A percentile compares a stretch with the other conserved stretches of the same genome.
These are phyloP conservation scores for Mrakia hoshinonis DNA, from an alignment of 768 basidiomycete species.

Conservation along the genomic window DNA sequence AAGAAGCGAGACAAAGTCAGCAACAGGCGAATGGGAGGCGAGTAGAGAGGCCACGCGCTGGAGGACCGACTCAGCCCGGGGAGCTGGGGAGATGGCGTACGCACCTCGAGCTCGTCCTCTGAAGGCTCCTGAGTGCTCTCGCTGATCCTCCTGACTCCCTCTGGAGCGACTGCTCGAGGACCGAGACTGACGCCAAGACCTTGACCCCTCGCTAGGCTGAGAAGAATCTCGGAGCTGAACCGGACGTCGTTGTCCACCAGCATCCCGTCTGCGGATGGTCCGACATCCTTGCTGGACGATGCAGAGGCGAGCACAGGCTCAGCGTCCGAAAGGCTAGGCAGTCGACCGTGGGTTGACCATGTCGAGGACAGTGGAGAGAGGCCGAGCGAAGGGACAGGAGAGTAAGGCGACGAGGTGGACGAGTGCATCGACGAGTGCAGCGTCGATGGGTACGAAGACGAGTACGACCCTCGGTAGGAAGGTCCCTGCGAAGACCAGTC, in stretches of 20 bases:
- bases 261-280: background rate
- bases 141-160: background rate
- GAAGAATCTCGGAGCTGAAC: background rate
- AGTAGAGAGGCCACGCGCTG: no score
- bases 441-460: background rate
- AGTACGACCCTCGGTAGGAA: background rate
- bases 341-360: background rate
- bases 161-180: background rate
- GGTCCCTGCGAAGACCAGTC: background rate
- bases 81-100: background rate
- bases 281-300: background rate
- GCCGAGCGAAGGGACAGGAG: background rate
- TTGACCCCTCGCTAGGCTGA: background rate
- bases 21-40: background rate
- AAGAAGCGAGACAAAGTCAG: background rate
- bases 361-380: background rate
- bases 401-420: background rate
- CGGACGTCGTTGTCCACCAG: background rate
- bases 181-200: background rate
- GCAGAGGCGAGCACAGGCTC: background rate
- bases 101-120: slow-evolving; percentile 1
- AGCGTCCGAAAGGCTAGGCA: background rate
- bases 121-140: background rate
- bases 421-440: background rate
- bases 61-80: background rate